Evolutionary conservation across 345 rosid genomes (phyloP), one percentile per base, ranked within the genome.

Genomic region (Camelina laxa): DNA sequence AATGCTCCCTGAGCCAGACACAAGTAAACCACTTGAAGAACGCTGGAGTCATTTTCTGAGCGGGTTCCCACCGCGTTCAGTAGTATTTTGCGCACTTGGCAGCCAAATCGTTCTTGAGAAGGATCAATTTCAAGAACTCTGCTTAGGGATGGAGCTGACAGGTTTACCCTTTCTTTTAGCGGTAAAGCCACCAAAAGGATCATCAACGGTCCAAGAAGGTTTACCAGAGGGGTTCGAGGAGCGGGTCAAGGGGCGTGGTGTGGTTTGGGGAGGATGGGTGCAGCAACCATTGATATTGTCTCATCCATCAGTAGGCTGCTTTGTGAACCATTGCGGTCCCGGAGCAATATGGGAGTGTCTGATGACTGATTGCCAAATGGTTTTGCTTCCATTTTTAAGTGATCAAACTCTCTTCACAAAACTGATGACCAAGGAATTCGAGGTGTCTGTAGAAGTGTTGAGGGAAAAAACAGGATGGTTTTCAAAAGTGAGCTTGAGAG

Each of bases 111-210:
- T 80, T 57, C 87, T 86, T 1, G 90, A 89, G 7, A 86, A 80
- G 68, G 56, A 78, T 5, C 91, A 92, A 55, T 90, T 90, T 44
- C 91, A 90, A 62, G 89, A 90, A 65, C 80, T 90, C 20, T 60
- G 88, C 4, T 54, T 82, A 11, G 98, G 94, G 22, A 79, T 92
- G 24, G 96, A 90, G 82, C 35, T 67, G 12, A 79, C 90, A 0
- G 85, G 87, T 7, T 50, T 73, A 53, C 96, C 94, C 0, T 92
- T 92, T 72, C 16, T 92, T 0, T 55, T 87, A 24, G 88, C 85
- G 0, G 48, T 88, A 9, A 83, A 82, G 73, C 91, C 90, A 12
- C 97, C 97, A 1, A 19, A 1, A 2, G 89, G 90, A 6, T 45
- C 77, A 11, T 16, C 76, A 4, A 85, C 87, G 0, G 69, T 86